Evolutionary conservation across 148 eudicot species (phyloP), one percentile per base, ranked within the genome.

Genomic region (Vaccinium macrocarpon): DNA sequence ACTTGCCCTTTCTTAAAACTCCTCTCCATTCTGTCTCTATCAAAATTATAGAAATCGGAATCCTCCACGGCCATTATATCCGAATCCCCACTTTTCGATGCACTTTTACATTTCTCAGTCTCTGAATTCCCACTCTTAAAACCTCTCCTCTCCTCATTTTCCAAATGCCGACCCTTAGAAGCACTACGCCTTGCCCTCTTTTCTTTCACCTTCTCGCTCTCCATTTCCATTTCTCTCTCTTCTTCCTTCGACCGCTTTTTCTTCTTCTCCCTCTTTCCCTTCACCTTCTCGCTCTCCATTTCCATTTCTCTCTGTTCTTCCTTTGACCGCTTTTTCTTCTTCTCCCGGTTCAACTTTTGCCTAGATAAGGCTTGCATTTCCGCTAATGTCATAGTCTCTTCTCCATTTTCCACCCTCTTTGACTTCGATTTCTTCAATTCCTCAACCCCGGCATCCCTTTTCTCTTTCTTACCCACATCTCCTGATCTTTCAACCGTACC

Each of bases 41-140:
- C 97, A 75, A 97, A 97, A 87, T 97, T 95, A 73, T 95, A 92
- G 86, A 93, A 97, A 70, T 95, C 98, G 0, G 96, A 95, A 87
- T 97, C 96, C 73, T 90, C 96, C 76, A 95, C 98, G 0, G 90
- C 56, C 95, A 97, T 91, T 18, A 91, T 89, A 79, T 89, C 97
- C 91, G 86, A 79, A 83, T 90, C 90, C 86, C 83, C 86, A 81
- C 79, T 78, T 27, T 86, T 85, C 8, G 81, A 52, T 8, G 14
- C 82, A 29, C 29, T 78, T 55, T 18, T 79, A 38, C 19, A 42
- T 76, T 32, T 82, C 83, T 81, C 74, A 55, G 57, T 55, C 12
- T 83, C 81, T 16, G 42, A 81, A 49, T 82, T 78, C 32, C 46
- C 38, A 79, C 49, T 32, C 81, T 59, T 81, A 5, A 35, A 52